Evolutionary conservation across 495 filamentous ascomycete genomes (phyloP).

Genomic region (Xylaria castorea): DNA sequence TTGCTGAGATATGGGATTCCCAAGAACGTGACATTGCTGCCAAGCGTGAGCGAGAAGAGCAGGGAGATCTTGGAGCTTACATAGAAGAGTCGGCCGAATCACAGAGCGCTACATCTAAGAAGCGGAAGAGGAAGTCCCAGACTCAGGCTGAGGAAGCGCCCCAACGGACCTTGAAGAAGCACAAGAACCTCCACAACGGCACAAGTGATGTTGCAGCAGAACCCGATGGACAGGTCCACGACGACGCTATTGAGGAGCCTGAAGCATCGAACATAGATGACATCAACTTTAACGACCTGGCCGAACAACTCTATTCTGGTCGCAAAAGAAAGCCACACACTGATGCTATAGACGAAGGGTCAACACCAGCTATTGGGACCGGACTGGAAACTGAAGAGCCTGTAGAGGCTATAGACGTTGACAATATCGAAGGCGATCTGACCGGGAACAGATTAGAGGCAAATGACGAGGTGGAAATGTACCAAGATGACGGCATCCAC

Average conservation of each 20-base stretch:
- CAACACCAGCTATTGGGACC: not conserved
- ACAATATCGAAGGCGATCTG: not conserved
- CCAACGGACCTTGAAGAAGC: slow-evolving; percentile 30
- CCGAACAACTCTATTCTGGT: slow-evolving; percentile 31
- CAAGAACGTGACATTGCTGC: slow-evolving; percentile 10
- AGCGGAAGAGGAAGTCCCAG: slow-evolving; percentile 28
- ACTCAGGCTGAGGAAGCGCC: not conserved
- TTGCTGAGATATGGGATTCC: slow-evolving; percentile 16
- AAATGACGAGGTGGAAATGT: slow-evolving; percentile 3
- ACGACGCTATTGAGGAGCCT: not conserved
- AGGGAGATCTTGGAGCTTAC: slow-evolving; percentile 8
- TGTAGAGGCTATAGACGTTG: not conserved
- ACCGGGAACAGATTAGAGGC: not conserved
- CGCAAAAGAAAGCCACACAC: slow-evolving; percentile 24
- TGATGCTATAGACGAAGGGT: not conserved
- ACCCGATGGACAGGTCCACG: not conserved
- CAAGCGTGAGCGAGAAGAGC: slow-evolving; percentile 13
- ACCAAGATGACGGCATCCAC: slow-evolving; percentile 23
- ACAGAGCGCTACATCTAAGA: not conserved
- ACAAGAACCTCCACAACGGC: slow-evolving; percentile 22
- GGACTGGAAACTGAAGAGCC: not conserved
- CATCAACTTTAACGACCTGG: slow-evolving; percentile 31
- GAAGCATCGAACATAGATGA: not conserved
- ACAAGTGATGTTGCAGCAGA: not conserved
- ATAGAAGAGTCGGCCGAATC: not conserved